Evolutionary conservation across 2,329 filamentous ascomycete species (phyloP).

Genomic region (Cercospora janseana): DNA sequence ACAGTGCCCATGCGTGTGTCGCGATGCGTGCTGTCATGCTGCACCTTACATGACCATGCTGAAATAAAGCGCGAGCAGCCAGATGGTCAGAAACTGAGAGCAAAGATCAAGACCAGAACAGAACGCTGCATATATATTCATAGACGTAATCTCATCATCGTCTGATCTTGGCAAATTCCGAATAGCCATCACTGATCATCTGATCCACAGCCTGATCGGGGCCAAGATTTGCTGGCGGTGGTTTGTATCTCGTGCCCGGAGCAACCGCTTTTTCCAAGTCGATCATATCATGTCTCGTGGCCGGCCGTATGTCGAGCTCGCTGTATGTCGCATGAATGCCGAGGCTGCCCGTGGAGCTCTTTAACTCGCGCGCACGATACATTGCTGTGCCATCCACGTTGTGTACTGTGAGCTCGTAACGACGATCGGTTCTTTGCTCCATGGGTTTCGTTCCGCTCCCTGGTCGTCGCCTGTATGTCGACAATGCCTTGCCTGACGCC

Average conservation of each 20-base stretch:
- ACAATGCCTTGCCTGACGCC: slow-evolving; percentile 19
- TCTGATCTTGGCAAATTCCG: slow-evolving; percentile 21
- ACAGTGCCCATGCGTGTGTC: neutral
- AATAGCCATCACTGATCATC: slow-evolving; percentile 22
- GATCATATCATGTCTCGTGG: slow-evolving; percentile 3
- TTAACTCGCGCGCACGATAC: slow-evolving; percentile 4
- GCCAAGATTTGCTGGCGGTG: slow-evolving; percentile 4
- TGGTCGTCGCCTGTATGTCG: slow-evolving; percentile 11
- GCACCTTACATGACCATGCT: too few relatives aligned
- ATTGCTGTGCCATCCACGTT: slow-evolving; percentile 5
- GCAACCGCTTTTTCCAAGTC: slow-evolving; percentile 2
- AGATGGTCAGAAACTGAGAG: too few relatives aligned
- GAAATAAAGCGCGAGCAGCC: too few relatives aligned
- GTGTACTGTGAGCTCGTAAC: slow-evolving; percentile 16
- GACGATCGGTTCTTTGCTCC: slow-evolving; percentile 11
- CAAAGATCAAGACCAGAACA: too few relatives aligned
- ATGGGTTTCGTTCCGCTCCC: slow-evolving; percentile 9
- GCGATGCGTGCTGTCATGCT: too few relatives aligned
- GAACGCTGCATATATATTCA: too few relatives aligned
- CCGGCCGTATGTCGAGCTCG: slow-evolving; percentile 8
- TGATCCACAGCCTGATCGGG: slow-evolving; percentile 14
- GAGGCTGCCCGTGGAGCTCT: slow-evolving; percentile 2
- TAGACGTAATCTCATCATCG: neutral
- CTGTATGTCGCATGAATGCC: slow-evolving; percentile 1
- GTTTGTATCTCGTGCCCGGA: neutral